These are phyloP conservation scores for Clitopilus hobsonii DNA, from an alignment of 768 basidiomycete species.

Conservation along the genomic window DNA sequence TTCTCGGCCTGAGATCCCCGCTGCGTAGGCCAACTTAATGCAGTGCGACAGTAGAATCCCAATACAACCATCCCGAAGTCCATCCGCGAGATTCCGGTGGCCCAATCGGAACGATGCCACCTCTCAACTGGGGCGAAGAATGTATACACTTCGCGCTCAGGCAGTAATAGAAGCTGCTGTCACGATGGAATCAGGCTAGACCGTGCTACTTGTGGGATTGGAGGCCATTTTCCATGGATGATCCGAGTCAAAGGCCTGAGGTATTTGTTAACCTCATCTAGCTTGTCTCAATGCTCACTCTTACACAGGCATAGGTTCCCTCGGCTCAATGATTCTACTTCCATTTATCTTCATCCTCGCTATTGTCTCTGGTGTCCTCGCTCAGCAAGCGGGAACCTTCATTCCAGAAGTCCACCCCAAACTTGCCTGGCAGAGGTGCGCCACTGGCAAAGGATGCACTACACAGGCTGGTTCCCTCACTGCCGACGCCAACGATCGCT, in stretches of 20 bases:
- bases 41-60: too few species aligned
- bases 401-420: slow-evolving; percentile 45
- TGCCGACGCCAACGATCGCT: slow-evolving; percentile 56
- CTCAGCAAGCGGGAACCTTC: slow-evolving; percentile 49
- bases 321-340: background rate
- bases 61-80: background rate
- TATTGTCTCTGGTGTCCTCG: slow-evolving; percentile 33
- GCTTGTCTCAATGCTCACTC: background rate
- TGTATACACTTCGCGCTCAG: background rate
- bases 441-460: slow-evolving; percentile 34
- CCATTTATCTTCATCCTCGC: background rate
- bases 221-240: background rate
- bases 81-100: background rate
- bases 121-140: background rate
- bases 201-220: background rate
- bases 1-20: too few species aligned
- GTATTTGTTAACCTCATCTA: background rate
- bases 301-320: background rate
- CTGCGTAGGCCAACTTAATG: too few species aligned
- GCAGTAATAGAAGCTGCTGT: background rate
- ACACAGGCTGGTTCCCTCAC: slow-evolving; percentile 33
- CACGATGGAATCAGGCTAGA: background rate
- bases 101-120: background rate
- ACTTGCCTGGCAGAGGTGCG: slow-evolving; percentile 43
- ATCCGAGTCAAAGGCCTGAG: background rate